phyloP scores from a whole-genome alignment of 2,329 filamentous ascomycete genomes.

The Fusarium sp. region DNA sequence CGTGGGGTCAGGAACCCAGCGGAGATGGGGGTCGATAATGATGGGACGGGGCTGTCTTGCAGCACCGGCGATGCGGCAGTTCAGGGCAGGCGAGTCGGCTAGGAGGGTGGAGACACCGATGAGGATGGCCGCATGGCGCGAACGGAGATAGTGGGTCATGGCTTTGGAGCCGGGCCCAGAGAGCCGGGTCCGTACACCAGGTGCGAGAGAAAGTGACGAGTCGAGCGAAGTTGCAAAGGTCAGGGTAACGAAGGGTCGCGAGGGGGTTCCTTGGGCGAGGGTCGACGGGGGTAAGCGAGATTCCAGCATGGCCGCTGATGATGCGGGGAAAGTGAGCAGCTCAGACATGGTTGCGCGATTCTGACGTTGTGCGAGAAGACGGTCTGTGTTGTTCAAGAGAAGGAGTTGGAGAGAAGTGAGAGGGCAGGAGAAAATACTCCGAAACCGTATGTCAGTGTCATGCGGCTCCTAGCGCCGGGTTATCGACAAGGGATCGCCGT shows the following conservation, averaged over 20 bases:
- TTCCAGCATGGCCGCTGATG: slow-evolving; percentile 49
- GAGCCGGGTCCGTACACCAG: slow-evolving; percentile 83
- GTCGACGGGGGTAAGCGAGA: slow-evolving; percentile 46
- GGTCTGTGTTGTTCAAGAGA: neutral
- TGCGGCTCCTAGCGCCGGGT: slow-evolving; percentile 8
- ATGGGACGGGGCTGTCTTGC: slow-evolving; percentile 82
- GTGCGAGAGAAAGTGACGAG: slow-evolving; percentile 78
- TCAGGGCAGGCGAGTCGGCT: slow-evolving; percentile 87
- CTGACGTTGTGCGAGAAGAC: neutral
- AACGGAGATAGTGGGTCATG: slow-evolving; percentile 93
- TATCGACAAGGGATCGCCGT: slow-evolving; percentile 9
- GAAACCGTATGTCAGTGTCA: neutral
- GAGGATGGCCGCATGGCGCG: slow-evolving; percentile 84
- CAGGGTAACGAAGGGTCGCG: slow-evolving; percentile 73
- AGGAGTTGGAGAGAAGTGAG: neutral
- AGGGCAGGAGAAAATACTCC: neutral
- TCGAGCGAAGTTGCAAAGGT: slow-evolving; percentile 95
- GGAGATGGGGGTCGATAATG: slow-evolving; percentile 81
- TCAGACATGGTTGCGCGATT: slow-evolving; percentile 47
- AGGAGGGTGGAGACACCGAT: slow-evolving; percentile 87
- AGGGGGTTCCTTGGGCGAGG: neutral
- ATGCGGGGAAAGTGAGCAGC: slow-evolving; percentile 48
- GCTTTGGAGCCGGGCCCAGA: slow-evolving; percentile 87
- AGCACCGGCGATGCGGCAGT: slow-evolving; percentile 77
- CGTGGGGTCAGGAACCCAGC: slow-evolving; percentile 73